These are phyloP conservation scores for Colletotrichum sp. DNA, from an alignment of 2,329 filamentous ascomycete genomes.

Conservation along the genomic window DNA sequence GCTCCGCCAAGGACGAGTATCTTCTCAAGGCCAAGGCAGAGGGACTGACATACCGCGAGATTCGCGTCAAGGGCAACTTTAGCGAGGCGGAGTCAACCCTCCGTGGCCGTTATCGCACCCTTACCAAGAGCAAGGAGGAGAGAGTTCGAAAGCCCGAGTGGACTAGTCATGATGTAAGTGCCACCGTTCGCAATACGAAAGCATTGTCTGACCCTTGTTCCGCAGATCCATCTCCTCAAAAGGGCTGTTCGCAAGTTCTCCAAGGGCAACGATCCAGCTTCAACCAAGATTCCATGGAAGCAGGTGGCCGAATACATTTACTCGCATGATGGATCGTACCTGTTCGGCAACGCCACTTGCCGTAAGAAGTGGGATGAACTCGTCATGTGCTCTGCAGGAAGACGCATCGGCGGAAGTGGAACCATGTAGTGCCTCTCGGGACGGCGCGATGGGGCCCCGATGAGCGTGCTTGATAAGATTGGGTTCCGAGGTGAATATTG, in stretches of 20 bases:
- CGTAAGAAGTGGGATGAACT: conserved; percentile 62
- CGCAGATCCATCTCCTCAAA: conserved; percentile 49
- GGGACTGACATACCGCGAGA: conserved; percentile 70
- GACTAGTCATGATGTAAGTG: conserved; percentile 67
- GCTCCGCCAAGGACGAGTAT: conserved; percentile 45
- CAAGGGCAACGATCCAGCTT: conserved; percentile 31
- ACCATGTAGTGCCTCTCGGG: not conserved
- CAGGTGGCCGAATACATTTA: conserved; percentile 58
- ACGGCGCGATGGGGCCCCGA: not conserved
- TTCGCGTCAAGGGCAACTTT: conserved; percentile 59
- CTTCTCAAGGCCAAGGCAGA: conserved; percentile 58
- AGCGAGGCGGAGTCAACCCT: conserved; percentile 74
- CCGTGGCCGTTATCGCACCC: conserved; percentile 67
- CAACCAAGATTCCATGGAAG: conserved; percentile 59
- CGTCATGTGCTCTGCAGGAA: not conserved
- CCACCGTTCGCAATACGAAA: not conserved
- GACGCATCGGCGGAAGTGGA: not conserved
- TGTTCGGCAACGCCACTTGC: conserved; percentile 64
- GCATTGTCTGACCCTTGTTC: not conserved
- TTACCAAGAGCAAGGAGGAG: conserved; percentile 67
- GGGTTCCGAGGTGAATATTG: not conserved
- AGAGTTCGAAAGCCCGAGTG: conserved; percentile 72
- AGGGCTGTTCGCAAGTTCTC: conserved; percentile 44
- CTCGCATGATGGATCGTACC: conserved; percentile 58
- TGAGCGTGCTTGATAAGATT: not conserved